Evolutionary conservation across 106 monocot genomes (phyloP).

Genomic region (Xerophyta viscosa): DNA sequence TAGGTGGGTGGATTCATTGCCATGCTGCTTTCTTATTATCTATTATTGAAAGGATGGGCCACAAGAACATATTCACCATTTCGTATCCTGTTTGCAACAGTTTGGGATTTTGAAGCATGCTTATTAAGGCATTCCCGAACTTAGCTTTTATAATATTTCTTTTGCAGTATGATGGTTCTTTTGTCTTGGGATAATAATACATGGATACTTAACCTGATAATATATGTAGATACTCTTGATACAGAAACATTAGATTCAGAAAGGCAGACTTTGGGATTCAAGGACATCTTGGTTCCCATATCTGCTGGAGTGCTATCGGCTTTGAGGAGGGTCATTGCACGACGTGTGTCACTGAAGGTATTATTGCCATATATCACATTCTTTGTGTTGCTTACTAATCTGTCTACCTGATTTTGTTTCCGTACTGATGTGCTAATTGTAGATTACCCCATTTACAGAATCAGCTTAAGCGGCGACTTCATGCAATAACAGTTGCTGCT

Average conservation of each 20-base stretch:
- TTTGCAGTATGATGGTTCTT: not conserved
- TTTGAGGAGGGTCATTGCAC: constrained; percentile 85
- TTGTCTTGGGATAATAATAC: too few species aligned
- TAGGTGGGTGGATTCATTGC: constrained; percentile 70
- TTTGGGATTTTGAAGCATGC: too few species aligned
- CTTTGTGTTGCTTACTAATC: not conserved
- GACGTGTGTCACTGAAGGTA: constrained; percentile 96
- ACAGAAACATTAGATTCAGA: constrained; percentile 26
- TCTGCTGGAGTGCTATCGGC: constrained; percentile 90
- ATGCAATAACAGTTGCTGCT: constrained; percentile 90
- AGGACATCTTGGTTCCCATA: constrained; percentile 65
- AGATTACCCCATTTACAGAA: constrained; percentile 35
- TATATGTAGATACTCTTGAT: constrained; percentile 47
- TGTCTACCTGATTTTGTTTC: not conserved
- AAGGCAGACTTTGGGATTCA: constrained; percentile 34
- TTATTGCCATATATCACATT: not conserved
- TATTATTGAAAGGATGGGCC: constrained; percentile 75
- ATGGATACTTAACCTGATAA: constrained; percentile 24
- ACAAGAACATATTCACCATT: constrained; percentile 67
- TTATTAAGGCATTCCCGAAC: not conserved
- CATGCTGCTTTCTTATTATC: constrained; percentile 67
- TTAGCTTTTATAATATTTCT: not conserved
- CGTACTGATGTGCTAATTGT: constrained; percentile 1
- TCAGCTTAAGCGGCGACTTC: constrained; percentile 92
- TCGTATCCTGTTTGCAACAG: constrained; percentile 52